A percentile compares a stretch with the other conserved stretches of the same genome.
Conservation (phyloP, 116 monocot species). For the Trichopus zeylanicus region DNA sequence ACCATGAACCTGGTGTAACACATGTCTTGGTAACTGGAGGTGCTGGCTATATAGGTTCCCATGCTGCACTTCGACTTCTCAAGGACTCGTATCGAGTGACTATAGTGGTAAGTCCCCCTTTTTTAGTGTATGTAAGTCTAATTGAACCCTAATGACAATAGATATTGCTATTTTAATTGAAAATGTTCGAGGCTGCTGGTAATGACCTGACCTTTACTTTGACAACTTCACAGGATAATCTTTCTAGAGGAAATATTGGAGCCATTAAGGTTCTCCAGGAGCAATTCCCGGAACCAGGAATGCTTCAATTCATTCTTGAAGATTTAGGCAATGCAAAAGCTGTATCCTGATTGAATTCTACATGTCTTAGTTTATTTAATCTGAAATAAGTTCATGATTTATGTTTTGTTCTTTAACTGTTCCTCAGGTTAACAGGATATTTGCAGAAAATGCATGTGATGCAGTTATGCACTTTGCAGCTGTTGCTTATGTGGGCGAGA, state of each 20-base stretch:
- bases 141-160: too few species aligned
- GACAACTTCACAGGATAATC: slow-evolving; percentile 72
- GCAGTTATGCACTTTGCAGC: slow-evolving; percentile 99
- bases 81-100: slow-evolving; percentile 92
- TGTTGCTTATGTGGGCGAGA: slow-evolving; percentile 99
- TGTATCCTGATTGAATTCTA: slow-evolving; percentile 46
- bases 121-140: too few species aligned
- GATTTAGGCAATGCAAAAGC: slow-evolving; percentile 86
- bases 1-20: slow-evolving; percentile 65
- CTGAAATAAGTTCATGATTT: background rate
- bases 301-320: slow-evolving; percentile 84
- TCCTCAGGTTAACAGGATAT: slow-evolving; percentile 66
- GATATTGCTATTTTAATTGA: too few species aligned
- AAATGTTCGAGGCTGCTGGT: too few species aligned
- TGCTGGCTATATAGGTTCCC: slow-evolving; percentile 92
- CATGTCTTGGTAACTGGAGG: slow-evolving; percentile 96
- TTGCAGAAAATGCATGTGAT: slow-evolving; percentile 93
- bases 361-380: background rate
- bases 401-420: slow-evolving; percentile 32
- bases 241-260: slow-evolving; percentile 93
- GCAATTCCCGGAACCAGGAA: slow-evolving; percentile 72
- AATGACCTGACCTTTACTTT: too few species aligned
- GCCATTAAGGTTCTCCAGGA: slow-evolving; percentile 77
- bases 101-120: slow-evolving; percentile 64
- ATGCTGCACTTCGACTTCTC: slow-evolving; percentile 82